A percentile compares a stretch with the other conserved stretches of the same genome.
Evolutionary conservation across 306 rosid genomes (phyloP).

Genomic region (Dryas octopetala): DNA sequence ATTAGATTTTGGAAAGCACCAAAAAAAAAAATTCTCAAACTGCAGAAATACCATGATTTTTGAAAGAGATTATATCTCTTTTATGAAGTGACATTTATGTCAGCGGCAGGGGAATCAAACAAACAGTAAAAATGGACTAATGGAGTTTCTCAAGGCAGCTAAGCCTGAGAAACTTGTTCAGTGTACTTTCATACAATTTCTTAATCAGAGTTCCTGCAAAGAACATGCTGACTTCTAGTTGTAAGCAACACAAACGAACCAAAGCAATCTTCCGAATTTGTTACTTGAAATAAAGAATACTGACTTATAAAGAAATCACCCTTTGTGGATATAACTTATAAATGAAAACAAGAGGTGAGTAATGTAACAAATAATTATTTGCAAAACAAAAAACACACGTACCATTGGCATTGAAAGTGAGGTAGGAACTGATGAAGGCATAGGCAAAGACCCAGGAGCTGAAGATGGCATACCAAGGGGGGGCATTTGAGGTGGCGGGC

Average conservation of each 20-base stretch:
- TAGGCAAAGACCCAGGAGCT: constrained; percentile 60
- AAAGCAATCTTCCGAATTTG: background rate
- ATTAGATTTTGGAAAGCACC: background rate
- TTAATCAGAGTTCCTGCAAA: background rate
- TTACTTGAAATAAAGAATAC: background rate
- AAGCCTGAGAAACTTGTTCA: background rate
- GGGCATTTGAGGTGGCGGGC: constrained; percentile 86
- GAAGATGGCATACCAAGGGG: constrained; percentile 74
- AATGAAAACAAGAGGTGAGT: background rate
- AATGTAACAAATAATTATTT: background rate
- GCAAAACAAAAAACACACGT: constrained; percentile 13
- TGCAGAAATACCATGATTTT: background rate
- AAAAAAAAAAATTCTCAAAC: background rate
- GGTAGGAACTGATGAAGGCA: constrained; percentile 47
- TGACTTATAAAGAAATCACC: background rate
- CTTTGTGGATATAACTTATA: background rate
- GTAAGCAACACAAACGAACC: background rate
- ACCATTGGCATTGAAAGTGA: constrained; percentile 66
- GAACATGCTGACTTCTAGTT: background rate
- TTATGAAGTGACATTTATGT: background rate
- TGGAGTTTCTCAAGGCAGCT: background rate
- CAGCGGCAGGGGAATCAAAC: background rate
- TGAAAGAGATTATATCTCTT: background rate
- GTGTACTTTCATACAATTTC: background rate
- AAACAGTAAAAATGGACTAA: background rate